Evolutionary conservation across 148 eudicot species (phyloP).

Genomic region (Vaccinium vitisidaea): DNA sequence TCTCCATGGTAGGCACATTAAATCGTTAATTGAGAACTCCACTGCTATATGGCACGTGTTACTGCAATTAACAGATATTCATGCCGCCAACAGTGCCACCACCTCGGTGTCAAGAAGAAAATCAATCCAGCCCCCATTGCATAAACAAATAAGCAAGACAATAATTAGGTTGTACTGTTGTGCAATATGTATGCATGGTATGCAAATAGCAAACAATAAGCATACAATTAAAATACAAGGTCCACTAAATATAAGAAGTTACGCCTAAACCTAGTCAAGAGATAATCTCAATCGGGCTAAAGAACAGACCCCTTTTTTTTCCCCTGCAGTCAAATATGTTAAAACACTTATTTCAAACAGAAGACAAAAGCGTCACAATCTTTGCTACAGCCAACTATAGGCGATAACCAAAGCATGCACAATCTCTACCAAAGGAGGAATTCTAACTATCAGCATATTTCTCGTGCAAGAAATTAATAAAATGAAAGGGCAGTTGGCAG

Average conservation of each 20-base stretch:
- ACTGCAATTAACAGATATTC: neutral
- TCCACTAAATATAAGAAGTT: neutral
- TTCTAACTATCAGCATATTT: neutral
- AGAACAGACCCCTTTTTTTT: neutral
- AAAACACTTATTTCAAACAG: neutral
- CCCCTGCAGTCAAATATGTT: neutral
- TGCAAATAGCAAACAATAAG: neutral
- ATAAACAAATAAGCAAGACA: neutral
- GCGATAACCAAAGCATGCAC: neutral
- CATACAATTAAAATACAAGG: neutral
- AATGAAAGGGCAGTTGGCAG: slow-evolving; percentile 16
- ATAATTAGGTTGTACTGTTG: neutral
- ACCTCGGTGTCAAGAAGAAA: neutral
- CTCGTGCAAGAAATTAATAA: neutral
- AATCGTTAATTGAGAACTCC: neutral
- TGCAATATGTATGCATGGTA: neutral
- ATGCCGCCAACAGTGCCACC: neutral
- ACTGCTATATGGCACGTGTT: neutral
- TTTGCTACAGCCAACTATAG: neutral
- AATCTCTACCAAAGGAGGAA: neutral
- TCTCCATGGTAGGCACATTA: neutral
- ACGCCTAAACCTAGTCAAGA: neutral
- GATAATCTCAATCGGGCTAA: neutral
- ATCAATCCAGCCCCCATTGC: neutral
- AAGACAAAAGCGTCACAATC: neutral